Base-by-base conservation (phyloP, 805 yeast species). In the Pichia californica region DNA sequence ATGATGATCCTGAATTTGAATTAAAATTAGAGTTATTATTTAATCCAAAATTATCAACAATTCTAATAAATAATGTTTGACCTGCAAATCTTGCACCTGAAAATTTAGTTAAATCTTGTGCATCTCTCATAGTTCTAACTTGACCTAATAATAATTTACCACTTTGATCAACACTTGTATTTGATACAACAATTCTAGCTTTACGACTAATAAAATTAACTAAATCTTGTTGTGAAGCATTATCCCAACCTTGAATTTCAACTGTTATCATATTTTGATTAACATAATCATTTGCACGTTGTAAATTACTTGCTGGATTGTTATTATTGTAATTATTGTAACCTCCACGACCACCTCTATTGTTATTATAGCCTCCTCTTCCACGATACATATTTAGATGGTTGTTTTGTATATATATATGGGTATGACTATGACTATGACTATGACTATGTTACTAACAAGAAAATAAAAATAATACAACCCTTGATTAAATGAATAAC, bases 31-130 rank as follows among this genome's bases (percentile, higher is more conserved):
- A 25, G 36, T 33, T 31, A 5, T 33, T 31, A 5, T 70, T 61
- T 8, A 52, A 51, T 23, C 53, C 57, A 34, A 44, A 38, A 36
- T 42, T 52, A 29, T 54, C 55, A 31, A 48, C 44, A 13, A 74
- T 66, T 39, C 69, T 66, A 48, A 89, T 72, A 48, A 70, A 71
- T 53, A 89, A 68, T 3, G 77, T 57, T 38, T 77, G 74, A 9
- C 93, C 91, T 1, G 95, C 94, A 67, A 87, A 88, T 46, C 80
- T 70, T 40, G 83, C 79, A n/a, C 96, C 96, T 33, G 74, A 69
- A 76, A 83, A 81, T 47, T 72, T 75, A 33, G 67, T 59, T 38
- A 88, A 63, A 7, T 69, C 72, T 18, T 74, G 70, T 0, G 88
- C 88, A 16, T 85, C 87, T 21, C 64, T 62, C 26, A 68, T 66